A percentile compares a stretch with the other conserved stretches of the same genome.
These are phyloP conservation scores for Limnomonas spitsbergensis DNA, from an alignment of 139 green algal species.

Conservation along the genomic window DNA sequence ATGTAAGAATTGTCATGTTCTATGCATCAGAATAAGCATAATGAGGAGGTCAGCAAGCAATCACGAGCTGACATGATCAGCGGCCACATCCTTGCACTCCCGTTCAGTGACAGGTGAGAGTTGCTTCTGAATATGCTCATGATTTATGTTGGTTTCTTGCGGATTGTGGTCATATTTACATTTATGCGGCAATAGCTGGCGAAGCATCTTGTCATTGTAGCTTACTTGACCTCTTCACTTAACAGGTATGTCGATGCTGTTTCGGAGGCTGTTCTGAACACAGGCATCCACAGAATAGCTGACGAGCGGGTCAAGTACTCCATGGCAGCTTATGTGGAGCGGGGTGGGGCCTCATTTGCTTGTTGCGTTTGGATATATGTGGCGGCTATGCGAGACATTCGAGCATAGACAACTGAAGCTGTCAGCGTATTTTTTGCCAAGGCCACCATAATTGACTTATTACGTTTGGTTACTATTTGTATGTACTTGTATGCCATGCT, in stretches of 20 bases:
- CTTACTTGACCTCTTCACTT: too few species aligned
- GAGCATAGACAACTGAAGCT: too few species aligned
- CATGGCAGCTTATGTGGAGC: conserved; percentile 53
- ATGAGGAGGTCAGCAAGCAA: conserved; percentile 42
- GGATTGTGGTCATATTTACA: too few species aligned
- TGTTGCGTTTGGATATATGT: conserved; percentile 64
- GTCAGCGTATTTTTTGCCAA: too few species aligned
- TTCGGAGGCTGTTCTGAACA: conserved; percentile 55
- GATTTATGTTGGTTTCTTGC: too few species aligned
- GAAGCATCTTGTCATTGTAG: too few species aligned
- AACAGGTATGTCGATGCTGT: conserved; percentile 6
- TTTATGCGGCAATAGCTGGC: too few species aligned
- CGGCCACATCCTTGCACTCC: conserved; percentile 54
- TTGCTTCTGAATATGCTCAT: too few species aligned
- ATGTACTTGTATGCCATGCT: too few species aligned
- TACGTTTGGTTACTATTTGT: too few species aligned
- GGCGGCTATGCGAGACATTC: conserved; percentile 34
- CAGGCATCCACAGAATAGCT: conserved; percentile 47
- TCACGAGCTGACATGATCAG: conserved; percentile 32
- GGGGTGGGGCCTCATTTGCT: conserved; percentile 41
- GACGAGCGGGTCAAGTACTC: conserved; percentile 57
- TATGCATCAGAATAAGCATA: conserved; percentile 41
- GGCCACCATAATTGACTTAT: too few species aligned
- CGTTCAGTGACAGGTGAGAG: conserved; percentile 50
- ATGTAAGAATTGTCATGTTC: too few species aligned